These are phyloP conservation scores for Lichina pygmaea DNA, from an alignment of 495 filamentous ascomycete species.

Conservation along the genomic window DNA sequence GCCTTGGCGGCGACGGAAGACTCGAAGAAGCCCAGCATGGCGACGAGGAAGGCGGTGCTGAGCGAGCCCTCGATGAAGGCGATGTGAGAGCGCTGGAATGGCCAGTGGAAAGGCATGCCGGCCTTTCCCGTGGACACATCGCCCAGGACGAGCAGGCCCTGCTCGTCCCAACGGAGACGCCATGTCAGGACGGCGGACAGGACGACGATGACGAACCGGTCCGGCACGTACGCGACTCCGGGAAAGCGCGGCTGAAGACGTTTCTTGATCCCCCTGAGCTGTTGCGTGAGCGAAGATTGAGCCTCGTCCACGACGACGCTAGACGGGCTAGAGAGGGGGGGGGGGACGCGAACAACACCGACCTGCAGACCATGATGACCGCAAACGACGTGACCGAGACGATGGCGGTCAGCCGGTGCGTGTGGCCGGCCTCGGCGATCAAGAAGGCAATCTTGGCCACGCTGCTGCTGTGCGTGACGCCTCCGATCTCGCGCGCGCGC, in stretches of 20 bases:
- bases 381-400: conserved; percentile 58
- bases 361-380: conserved; percentile 72
- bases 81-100: conserved; percentile 48
- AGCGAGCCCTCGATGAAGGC: conserved; percentile 64
- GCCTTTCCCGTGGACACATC: conserved; percentile 38
- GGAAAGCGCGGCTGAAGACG: conserved; percentile 59
- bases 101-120: conserved; percentile 61
- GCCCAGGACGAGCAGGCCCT: conserved; percentile 64
- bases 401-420: conserved; percentile 44
- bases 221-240: conserved; percentile 66
- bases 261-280: conserved; percentile 43
- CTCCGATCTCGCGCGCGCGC: conserved; percentile 24
- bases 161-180: conserved; percentile 49
- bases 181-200: conserved; percentile 60
- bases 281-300: conserved; percentile 1
- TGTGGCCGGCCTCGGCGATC: conserved; percentile 28
- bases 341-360: conserved; percentile 5
- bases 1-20: conserved; percentile 93
- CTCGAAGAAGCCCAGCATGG: conserved; percentile 91
- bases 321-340: background rate
- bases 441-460: conserved; percentile 67
- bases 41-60: conserved; percentile 80
- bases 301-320: background rate
- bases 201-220: conserved; percentile 78
- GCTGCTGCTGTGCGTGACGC: conserved; percentile 55